Percentiles rank a stretch among this genome's conserved stretches.
phyloP scores from a whole-genome alignment of 129 eudicot species.

The Daucus carota region DNA sequence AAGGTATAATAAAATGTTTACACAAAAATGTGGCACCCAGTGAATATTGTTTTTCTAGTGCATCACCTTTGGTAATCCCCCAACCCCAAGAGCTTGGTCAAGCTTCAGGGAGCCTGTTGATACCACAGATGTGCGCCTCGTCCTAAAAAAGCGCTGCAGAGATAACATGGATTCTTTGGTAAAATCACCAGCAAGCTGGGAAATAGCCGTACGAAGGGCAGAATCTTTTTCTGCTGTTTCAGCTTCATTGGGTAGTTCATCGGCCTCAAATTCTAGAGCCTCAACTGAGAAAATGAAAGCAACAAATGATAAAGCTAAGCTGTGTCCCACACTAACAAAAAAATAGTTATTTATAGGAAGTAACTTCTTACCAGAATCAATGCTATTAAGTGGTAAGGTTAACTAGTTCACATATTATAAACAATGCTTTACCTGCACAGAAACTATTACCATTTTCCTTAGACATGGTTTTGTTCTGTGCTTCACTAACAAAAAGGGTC shows the following conservation, averaged over 20 bases:
- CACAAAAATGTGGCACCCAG: background rate
- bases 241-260: constrained; percentile 50
- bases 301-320: constrained; percentile 7
- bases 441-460: background rate
- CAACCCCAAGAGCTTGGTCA: constrained; percentile 91
- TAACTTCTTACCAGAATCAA: background rate
- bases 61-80: constrained; percentile 92
- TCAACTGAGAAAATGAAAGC: constrained; percentile 37
- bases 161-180: constrained; percentile 78
- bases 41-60: background rate
- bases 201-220: constrained; percentile 72
- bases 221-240: constrained; percentile 60
- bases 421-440: background rate
- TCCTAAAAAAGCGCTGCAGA: constrained; percentile 69
- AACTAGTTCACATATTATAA: background rate
- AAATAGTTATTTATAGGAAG: background rate
- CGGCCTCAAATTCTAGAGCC: constrained; percentile 51
- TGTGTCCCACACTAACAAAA: too few species aligned
- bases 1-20: background rate
- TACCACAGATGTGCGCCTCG: constrained; percentile 65
- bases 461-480: background rate
- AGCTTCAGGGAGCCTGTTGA: constrained; percentile 93
- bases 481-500: background rate
- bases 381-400: background rate
- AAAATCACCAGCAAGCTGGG: constrained; percentile 67